Evolutionary conservation across 2,329 filamentous ascomycete genomes (phyloP).

Genomic region (Aureobasidium sp.): DNA sequence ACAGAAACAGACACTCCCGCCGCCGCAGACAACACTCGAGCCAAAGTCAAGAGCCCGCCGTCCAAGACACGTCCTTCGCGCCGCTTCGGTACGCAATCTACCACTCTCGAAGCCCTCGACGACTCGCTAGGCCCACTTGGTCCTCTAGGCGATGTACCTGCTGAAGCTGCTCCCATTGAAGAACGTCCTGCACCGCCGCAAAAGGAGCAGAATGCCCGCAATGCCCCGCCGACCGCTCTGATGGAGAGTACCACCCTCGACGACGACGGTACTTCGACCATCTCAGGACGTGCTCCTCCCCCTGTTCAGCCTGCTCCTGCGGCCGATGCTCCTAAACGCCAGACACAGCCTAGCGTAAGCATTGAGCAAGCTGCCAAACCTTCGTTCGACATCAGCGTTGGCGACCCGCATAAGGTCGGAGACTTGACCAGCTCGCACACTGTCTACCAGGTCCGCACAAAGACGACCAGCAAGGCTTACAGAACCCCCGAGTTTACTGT

Average conservation of each 20-base stretch:
- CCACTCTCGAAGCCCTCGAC: slow-evolving; percentile 69
- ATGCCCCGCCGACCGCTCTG: slow-evolving; percentile 46
- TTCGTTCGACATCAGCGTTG: slow-evolving; percentile 80
- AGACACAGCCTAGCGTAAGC: slow-evolving; percentile 69
- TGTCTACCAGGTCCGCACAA: slow-evolving; percentile 91
- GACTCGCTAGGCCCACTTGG: slow-evolving; percentile 69
- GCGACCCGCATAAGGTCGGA: slow-evolving; percentile 95
- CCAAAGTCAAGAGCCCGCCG: slow-evolving; percentile 17
- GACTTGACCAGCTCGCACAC: slow-evolving; percentile 96
- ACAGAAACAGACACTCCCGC: slow-evolving; percentile 13
- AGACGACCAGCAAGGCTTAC: slow-evolving; percentile 95
- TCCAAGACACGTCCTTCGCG: slow-evolving; percentile 40
- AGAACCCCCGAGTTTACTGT: slow-evolving; percentile 87
- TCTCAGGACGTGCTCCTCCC: slow-evolving; percentile 51
- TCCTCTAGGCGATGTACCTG: slow-evolving; percentile 46
- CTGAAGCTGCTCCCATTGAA: slow-evolving; percentile 35
- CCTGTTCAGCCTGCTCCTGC: slow-evolving; percentile 44
- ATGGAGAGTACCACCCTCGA: slow-evolving; percentile 64
- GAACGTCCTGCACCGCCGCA: slow-evolving; percentile 56
- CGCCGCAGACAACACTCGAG: slow-evolving; percentile 20
- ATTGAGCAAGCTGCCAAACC: slow-evolving; percentile 92
- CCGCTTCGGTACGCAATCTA: slow-evolving; percentile 63
- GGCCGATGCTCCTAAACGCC: slow-evolving; percentile 39
- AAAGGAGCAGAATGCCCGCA: slow-evolving; percentile 44
- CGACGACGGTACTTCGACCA: slow-evolving; percentile 41